These are phyloP conservation scores for Bothriochloa decipiens DNA, from an alignment of 176 grass and related monocot genomes.

Conservation along the genomic window DNA sequence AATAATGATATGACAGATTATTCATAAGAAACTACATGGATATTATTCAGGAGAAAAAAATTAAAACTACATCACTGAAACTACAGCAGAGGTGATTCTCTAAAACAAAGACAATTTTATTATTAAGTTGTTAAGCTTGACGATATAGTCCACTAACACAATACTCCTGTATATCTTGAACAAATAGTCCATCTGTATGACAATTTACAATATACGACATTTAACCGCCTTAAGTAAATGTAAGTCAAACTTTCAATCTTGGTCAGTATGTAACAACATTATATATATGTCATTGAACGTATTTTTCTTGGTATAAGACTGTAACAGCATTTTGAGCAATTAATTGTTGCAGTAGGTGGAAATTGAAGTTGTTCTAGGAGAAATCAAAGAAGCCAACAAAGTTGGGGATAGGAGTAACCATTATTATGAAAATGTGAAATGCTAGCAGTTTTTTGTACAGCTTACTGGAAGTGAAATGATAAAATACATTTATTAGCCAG, in stretches of 20 bases:
- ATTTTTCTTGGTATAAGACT: slow-evolving; percentile 31
- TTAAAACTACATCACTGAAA: slow-evolving; percentile 8
- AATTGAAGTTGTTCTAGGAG: background rate
- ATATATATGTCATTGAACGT: slow-evolving; percentile 1
- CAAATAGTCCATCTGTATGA: background rate
- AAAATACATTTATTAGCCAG: background rate
- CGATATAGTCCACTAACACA: background rate
- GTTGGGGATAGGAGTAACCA: background rate
- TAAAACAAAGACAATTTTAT: background rate
- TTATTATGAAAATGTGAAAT: background rate
- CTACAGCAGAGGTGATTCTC: background rate
- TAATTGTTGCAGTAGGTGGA: background rate
- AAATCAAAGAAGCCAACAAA: background rate
- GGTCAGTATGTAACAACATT: background rate
- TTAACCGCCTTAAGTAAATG: background rate
- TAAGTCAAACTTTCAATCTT: slow-evolving; percentile 14
- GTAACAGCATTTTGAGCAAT: background rate
- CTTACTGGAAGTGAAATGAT: slow-evolving; percentile 20
- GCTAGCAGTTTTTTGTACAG: slow-evolving; percentile 15
- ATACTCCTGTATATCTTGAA: background rate
- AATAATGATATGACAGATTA: background rate
- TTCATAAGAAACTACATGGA: background rate
- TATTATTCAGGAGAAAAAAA: background rate
- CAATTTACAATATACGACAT: background rate
- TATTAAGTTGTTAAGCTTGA: slow-evolving; percentile 25